Evolutionary conservation across 306 rosid genomes (phyloP).

Genomic region (Sicyos edulis): DNA sequence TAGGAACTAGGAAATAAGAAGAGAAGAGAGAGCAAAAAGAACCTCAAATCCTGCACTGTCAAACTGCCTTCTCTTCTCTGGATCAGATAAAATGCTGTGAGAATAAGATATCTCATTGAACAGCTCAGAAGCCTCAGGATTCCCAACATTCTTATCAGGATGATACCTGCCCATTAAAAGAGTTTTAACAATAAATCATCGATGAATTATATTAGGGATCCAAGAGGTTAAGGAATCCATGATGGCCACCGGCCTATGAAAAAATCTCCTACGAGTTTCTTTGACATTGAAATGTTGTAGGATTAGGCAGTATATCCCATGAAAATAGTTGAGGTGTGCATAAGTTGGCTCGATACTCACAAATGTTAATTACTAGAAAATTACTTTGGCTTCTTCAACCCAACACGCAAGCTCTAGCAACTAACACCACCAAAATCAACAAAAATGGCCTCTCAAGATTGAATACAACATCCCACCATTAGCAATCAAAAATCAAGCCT

Average conservation of each 20-base stretch:
- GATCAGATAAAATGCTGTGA: slow-evolving; percentile 85
- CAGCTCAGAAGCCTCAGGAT: slow-evolving; percentile 88
- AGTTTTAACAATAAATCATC: not conserved
- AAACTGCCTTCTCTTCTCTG: slow-evolving; percentile 96
- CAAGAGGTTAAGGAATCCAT: no score
- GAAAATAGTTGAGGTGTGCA: no score
- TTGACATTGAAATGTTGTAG: no score
- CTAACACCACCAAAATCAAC: not conserved
- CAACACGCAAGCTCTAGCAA: not conserved
- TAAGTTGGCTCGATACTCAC: no score
- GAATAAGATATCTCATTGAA: slow-evolving; percentile 97
- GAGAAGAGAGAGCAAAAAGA: slow-evolving; percentile 16
- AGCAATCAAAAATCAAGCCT: not conserved
- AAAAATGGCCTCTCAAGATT: not conserved
- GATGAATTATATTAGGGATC: not conserved
- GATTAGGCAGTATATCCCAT: no score
- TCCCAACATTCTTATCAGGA: slow-evolving; percentile 90
- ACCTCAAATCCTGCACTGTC: slow-evolving; percentile 98
- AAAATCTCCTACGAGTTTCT: no score
- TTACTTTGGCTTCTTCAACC: not conserved
- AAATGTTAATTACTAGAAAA: not conserved
- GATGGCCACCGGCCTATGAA: no score
- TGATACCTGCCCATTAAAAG: slow-evolving; percentile 55
- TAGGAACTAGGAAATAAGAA: not conserved
- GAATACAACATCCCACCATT: no score